These are phyloP conservation scores for Rhizopogon vinicolor DNA, from an alignment of 768 basidiomycete genomes.

Conservation along the genomic window DNA sequence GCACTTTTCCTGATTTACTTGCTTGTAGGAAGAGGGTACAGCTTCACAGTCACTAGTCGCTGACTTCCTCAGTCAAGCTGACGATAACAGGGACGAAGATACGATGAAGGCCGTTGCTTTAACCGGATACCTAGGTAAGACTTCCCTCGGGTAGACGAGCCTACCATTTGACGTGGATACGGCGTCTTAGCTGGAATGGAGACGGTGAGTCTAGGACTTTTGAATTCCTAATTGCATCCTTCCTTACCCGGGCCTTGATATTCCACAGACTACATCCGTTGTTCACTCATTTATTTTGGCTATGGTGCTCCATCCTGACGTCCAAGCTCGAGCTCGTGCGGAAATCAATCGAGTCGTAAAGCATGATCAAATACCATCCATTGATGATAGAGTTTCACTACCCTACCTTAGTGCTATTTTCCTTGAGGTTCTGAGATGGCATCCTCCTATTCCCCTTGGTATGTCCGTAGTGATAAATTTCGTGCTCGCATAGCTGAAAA, in stretches of 20 bases:
- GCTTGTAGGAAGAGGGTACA: background rate
- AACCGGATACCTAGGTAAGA: background rate
- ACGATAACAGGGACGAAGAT: background rate
- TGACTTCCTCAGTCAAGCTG: background rate
- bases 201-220: background rate
- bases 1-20: background rate
- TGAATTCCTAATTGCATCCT: background rate
- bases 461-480: background rate
- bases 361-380: conserved; percentile 7
- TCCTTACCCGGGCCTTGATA: background rate
- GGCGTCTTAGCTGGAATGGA: background rate
- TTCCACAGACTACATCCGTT: conserved; percentile 13
- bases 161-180: background rate
- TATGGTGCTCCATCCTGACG: conserved; percentile 24
- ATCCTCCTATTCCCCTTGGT: conserved; percentile 21
- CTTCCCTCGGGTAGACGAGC: background rate
- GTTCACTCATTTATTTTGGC: conserved; percentile 22
- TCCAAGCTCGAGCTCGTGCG: conserved; percentile 20
- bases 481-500: background rate
- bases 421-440: conserved; percentile 18
- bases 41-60: background rate
- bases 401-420: conserved; percentile 20
- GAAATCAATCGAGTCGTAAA: conserved; percentile 22
- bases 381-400: conserved; percentile 14
- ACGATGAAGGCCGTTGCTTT: background rate